A percentile compares a stretch with the other conserved stretches of the same genome.
Conservation (phyloP, 2,329 filamentous ascomycete genomes). For the Aspergillus flavus region DNA sequence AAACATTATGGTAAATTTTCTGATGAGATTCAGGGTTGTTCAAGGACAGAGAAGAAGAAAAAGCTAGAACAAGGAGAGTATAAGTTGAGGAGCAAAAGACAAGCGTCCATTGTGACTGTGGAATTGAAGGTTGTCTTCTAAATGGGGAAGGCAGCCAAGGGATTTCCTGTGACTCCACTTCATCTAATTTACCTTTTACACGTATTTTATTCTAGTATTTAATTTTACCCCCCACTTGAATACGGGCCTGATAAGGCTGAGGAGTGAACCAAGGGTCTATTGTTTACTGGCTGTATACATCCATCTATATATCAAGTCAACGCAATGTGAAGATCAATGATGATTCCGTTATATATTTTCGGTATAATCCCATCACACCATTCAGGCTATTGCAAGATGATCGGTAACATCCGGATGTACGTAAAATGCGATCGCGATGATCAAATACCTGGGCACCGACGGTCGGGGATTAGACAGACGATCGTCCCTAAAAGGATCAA, state of each 20-base stretch:
- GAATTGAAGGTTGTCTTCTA: neutral
- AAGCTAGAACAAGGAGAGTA: neutral
- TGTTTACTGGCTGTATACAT: neutral
- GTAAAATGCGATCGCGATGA: conserved; percentile 23
- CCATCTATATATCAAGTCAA: neutral
- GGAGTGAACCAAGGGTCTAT: neutral
- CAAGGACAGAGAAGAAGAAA: neutral
- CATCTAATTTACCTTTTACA: neutral
- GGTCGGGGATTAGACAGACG: conserved; percentile 4
- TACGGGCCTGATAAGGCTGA: neutral
- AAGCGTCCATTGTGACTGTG: neutral
- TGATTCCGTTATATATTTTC: too few relatives aligned
- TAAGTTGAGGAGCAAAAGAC: neutral
- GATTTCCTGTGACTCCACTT: too few relatives aligned
- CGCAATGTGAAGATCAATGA: too few relatives aligned
- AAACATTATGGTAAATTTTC: neutral
- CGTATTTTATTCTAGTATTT: neutral
- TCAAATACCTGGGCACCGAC: conserved; percentile 15
- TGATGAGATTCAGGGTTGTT: neutral
- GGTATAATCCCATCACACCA: neutral
- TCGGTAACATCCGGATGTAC: conserved; percentile 17
- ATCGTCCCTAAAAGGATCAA: neutral
- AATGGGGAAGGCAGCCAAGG: too few relatives aligned
- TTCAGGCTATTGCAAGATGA: neutral
- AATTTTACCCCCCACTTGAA: neutral